Percentiles rank a stretch among this genome's conserved stretches.
Evolutionary conservation across 495 filamentous ascomycete genomes (phyloP).

Genomic region (Hypomontagnella monticulosa): DNA sequence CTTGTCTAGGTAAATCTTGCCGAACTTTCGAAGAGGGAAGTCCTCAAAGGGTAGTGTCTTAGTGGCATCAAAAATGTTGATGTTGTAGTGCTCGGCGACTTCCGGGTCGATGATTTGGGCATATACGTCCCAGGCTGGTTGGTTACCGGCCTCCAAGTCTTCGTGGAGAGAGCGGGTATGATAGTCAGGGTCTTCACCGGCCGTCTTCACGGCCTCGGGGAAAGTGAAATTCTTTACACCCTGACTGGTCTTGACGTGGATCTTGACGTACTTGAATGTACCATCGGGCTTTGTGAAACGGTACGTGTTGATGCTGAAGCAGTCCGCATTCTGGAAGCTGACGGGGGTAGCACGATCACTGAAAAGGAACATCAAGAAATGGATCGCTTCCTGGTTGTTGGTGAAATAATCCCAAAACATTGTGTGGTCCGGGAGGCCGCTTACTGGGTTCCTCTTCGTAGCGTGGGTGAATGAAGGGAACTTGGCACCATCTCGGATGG

Average conservation of each 20-base stretch:
- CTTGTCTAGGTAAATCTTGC: conserved; percentile 54
- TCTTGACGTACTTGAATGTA: conserved; percentile 67
- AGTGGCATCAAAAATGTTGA: conserved; percentile 56
- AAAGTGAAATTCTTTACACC: conserved; percentile 64
- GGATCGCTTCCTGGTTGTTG: conserved; percentile 68
- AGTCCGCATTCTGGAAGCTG: conserved; percentile 63
- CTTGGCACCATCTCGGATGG: conserved; percentile 65
- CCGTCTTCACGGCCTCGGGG: conserved; percentile 53
- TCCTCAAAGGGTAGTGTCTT: conserved; percentile 56
- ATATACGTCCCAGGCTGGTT: conserved; percentile 57
- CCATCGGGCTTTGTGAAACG: conserved; percentile 68
- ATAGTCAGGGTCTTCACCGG: conserved; percentile 60
- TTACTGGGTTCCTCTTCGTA: conserved; percentile 73
- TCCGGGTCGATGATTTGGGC: conserved; percentile 61
- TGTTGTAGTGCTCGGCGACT: conserved; percentile 44
- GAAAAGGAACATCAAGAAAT: conserved; percentile 74
- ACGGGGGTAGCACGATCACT: conserved; percentile 72
- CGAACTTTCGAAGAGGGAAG: conserved; percentile 54
- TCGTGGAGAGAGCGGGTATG: conserved; percentile 52
- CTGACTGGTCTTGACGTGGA: conserved; percentile 64
- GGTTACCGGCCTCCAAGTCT: conserved; percentile 50
- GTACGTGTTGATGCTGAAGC: conserved; percentile 67
- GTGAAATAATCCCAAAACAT: conserved; percentile 57
- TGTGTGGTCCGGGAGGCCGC: conserved; percentile 58
- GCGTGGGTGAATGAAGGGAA: conserved; percentile 71